A percentile compares a stretch with the other conserved stretches of the same genome.
Evolutionary conservation across 371 early-diverging fungal genomes (phyloP).

Genomic region (Fennellomyces sp.): DNA sequence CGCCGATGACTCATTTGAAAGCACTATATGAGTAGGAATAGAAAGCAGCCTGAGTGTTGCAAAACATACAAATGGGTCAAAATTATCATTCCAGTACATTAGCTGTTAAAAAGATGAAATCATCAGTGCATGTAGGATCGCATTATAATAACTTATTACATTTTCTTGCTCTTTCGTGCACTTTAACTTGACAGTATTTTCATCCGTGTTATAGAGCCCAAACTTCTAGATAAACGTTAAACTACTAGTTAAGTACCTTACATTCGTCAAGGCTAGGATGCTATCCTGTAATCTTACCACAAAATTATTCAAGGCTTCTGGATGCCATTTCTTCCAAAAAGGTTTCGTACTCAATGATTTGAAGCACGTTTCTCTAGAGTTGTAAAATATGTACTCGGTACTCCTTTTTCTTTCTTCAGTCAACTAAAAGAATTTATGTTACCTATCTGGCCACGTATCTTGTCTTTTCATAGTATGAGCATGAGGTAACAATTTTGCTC

Average conservation of each 20-base stretch:
- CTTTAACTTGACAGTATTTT: slow-evolving; percentile 41
- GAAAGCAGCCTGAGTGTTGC: no score
- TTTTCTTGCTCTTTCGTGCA: slow-evolving; percentile 41
- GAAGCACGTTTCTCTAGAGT: slow-evolving; percentile 24
- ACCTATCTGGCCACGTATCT: slow-evolving; percentile 22
- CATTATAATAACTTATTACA: no score
- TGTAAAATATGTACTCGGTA: background rate
- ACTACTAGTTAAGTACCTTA: background rate
- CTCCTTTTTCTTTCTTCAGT: background rate
- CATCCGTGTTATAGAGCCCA: slow-evolving; percentile 37
- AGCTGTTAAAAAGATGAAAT: no score
- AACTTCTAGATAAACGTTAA: slow-evolving; percentile 20
- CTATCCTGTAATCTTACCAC: slow-evolving; percentile 24
- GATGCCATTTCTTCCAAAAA: slow-evolving; percentile 35
- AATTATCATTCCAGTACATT: no score
- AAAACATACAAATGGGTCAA: no score
- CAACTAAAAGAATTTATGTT: background rate
- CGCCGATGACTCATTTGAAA: no score
- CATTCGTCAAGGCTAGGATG: background rate
- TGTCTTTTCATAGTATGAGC: slow-evolving; percentile 2
- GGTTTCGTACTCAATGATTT: slow-evolving; percentile 17
- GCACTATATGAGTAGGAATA: no score
- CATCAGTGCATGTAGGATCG: no score
- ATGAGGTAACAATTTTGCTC: slow-evolving; percentile 5
- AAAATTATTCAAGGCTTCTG: slow-evolving; percentile 38